Base-by-base conservation (phyloP, 2,329 filamentous ascomycete species). In the Sporothrix curviconia region DNA sequence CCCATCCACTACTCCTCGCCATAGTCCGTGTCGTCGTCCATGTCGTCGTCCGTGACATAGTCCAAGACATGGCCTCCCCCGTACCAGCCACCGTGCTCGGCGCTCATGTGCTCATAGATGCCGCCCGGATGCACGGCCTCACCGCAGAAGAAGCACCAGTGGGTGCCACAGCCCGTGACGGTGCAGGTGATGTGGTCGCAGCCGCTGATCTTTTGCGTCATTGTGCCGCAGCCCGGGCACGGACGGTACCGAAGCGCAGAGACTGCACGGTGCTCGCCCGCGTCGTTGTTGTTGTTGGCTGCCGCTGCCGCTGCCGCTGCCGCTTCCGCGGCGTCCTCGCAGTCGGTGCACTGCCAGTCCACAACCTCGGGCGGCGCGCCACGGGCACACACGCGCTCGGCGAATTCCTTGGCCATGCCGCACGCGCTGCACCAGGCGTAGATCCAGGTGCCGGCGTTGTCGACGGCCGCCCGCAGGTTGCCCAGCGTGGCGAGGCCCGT, bases 131-230 rank as follows among this genome's bases (percentile, higher is more conserved):
- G 17, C 7, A 55, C 55, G 5, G 19, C 44, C 14, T 22, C n/a
- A 11, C 61, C 61, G 58, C 78, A 80, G 3, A 72, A 66, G 76
- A 76, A 80, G 59, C 77, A 80, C 30, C 79, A 75, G 57, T 78
- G 73, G 1, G 68, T 62, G 2, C 65, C 60, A 57, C 77, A 80
- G 14, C 43, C 58, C 0, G 43, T 36, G 0, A 59, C 62, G 1
- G 28, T 40, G 58, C 78, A 80, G 0, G 59, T 62, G 59, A 80
- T 74, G 61, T 79, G 76, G 60, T 78, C 72, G 59, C 78, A 80
- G 0, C 77, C 77, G 0, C 66, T 65, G 0, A 56, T 64, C 67
- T 78, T 78, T 59, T 77, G 70, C 1, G 78, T 71, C 2, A 68
- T 54, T 1, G 69, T 71, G 15, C 62, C 64, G 60, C 77, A 78